phyloP scores from a whole-genome alignment of 257 asterid species.

The Linderniella brevidens region DNA sequence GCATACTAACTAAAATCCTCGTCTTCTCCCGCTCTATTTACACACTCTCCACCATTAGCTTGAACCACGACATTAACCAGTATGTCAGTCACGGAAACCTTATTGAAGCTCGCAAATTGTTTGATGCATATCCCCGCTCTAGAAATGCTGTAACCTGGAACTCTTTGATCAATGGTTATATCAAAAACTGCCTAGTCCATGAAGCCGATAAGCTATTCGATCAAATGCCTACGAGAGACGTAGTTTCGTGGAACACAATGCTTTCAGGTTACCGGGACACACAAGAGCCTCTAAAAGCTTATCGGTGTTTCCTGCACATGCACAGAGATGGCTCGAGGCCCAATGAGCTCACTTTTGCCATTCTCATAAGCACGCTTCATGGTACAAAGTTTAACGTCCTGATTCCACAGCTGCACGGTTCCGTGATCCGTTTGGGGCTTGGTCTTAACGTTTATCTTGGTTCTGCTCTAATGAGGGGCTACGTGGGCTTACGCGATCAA shows the following conservation, averaged over 20 bases:
- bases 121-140: slow-evolving; percentile 32
- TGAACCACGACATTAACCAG: slow-evolving; percentile 27
- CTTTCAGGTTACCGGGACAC: slow-evolving; percentile 53
- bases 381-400: slow-evolving; percentile 22
- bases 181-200: slow-evolving; percentile 17
- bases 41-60: slow-evolving; percentile 14
- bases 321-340: slow-evolving; percentile 22
- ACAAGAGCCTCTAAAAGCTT: slow-evolving; percentile 19
- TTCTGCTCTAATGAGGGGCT: slow-evolving; percentile 68
- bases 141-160: slow-evolving; percentile 64
- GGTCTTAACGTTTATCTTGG: slow-evolving; percentile 39
- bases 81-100: slow-evolving; percentile 25
- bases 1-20: slow-evolving; percentile 5
- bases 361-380: slow-evolving; percentile 33
- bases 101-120: slow-evolving; percentile 31
- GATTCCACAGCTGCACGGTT: slow-evolving; percentile 48
- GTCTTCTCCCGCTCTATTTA: slow-evolving; percentile 14
- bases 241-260: slow-evolving; percentile 65
- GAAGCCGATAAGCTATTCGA: slow-evolving; percentile 50
- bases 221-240: slow-evolving; percentile 52
- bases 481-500: slow-evolving; percentile 26
- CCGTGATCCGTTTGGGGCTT: slow-evolving; percentile 27
- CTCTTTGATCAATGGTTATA: slow-evolving; percentile 37
- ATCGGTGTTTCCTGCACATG: slow-evolving; percentile 30
- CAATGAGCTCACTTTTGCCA: slow-evolving; percentile 46